Conservation (phyloP, 164 flowering plant genomes). For the Magnolia officinalis region DNA sequence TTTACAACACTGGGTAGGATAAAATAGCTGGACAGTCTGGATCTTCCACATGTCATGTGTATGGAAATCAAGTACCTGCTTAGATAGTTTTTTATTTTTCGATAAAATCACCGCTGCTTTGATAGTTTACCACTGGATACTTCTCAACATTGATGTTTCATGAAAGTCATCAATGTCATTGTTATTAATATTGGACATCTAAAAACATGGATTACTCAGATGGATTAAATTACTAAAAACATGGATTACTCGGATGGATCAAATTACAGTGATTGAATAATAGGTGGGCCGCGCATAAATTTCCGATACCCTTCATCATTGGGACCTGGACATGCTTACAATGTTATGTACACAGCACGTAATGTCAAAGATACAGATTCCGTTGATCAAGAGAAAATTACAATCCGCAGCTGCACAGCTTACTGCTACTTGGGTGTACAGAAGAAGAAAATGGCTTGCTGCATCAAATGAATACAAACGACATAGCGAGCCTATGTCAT, state of each 20-base stretch:
- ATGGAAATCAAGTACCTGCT: no score
- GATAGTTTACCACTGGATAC: no score
- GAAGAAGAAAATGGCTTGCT: background rate
- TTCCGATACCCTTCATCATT: background rate
- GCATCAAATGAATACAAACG: background rate
- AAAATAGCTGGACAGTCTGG: no score
- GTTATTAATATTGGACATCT: no score
- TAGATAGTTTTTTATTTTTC: no score
- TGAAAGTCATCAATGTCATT: background rate
- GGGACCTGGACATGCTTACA: background rate
- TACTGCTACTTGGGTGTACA: background rate
- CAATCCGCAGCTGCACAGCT: background rate
- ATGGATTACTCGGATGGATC: no score
- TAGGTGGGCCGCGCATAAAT: background rate
- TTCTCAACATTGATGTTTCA: background rate
- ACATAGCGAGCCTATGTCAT: no score
- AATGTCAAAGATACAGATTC: slow-evolving; percentile 8
- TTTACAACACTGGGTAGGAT: no score
- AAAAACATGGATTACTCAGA: no score
- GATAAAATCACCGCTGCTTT: no score
- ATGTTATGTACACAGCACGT: slow-evolving; percentile 10
- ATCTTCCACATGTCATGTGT: no score
- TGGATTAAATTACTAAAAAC: no score
- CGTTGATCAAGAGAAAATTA: background rate
- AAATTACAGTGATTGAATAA: background rate